These are phyloP conservation scores for Rhododendron ovatum DNA, from an alignment of 148 eudicot genomes.

Conservation along the genomic window DNA sequence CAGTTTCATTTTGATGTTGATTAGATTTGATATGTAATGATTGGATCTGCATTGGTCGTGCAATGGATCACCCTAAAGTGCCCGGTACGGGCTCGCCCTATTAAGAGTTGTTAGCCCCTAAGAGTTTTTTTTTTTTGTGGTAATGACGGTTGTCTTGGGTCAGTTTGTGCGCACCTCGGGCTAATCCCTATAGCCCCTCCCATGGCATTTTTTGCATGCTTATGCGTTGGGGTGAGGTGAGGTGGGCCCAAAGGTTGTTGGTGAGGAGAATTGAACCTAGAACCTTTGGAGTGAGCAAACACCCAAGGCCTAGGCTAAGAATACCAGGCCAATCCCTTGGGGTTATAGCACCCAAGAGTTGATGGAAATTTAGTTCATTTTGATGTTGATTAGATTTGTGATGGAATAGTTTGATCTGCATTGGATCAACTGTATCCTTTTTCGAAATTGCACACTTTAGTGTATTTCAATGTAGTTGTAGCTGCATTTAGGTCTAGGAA, in stretches of 20 bases:
- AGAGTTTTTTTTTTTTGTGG: neutral
- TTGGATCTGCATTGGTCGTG: neutral
- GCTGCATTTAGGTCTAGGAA: neutral
- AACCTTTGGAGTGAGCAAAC: neutral
- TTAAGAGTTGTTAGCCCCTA: no score
- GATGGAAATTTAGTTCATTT: neutral
- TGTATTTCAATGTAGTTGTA: neutral
- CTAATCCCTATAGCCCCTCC: neutral
- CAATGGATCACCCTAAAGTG: neutral
- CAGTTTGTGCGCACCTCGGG: no score
- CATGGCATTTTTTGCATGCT: neutral
- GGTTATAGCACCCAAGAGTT: neutral
- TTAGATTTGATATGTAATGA: neutral
- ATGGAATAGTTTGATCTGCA: neutral
- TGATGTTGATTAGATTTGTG: neutral
- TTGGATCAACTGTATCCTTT: neutral
- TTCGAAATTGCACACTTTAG: neutral
- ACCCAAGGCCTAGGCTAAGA: neutral
- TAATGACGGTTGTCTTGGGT: no score
- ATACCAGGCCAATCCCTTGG: neutral
- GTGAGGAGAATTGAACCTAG: neutral
- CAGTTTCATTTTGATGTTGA: neutral
- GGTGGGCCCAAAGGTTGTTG: no score
- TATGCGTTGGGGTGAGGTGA: no score
- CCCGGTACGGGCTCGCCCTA: neutral